These are phyloP conservation scores for Sporothrix inflata DNA, from an alignment of 2,329 filamentous ascomycete species.

Conservation along the genomic window DNA sequence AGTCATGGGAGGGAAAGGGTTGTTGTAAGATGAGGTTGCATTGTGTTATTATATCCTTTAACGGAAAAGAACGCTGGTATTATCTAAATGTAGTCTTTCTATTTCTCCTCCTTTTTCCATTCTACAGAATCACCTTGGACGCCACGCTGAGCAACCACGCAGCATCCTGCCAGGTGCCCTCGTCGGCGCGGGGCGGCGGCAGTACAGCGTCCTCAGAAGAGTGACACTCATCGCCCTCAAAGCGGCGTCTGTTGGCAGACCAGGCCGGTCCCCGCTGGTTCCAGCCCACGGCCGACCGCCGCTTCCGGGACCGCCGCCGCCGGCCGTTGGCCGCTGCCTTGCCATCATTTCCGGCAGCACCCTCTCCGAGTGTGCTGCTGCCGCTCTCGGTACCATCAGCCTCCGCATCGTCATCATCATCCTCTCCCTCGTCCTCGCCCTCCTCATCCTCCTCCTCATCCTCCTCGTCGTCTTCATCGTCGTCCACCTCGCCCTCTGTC, in stretches of 20 bases:
- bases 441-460: constrained; percentile 47
- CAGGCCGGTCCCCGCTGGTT: constrained; percentile 17
- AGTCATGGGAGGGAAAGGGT: constrained; percentile 4
- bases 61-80: not conserved
- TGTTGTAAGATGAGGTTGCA: not conserved
- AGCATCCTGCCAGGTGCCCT: constrained; percentile 67
- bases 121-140: constrained; percentile 61
- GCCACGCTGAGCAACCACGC: constrained; percentile 70
- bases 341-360: constrained; percentile 36
- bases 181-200: constrained; percentile 55
- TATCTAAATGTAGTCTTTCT: not conserved
- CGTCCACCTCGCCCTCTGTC: constrained; percentile 55
- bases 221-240: constrained; percentile 46
- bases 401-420: constrained; percentile 36
- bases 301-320: constrained; percentile 39
- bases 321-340: constrained; percentile 39
- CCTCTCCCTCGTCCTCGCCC: constrained; percentile 43
- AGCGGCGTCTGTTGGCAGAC: constrained; percentile 37
- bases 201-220: constrained; percentile 52
- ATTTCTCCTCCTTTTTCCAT: not conserved
- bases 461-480: constrained; percentile 45
- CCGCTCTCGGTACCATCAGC: constrained; percentile 32
- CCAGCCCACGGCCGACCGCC: constrained; percentile 19
- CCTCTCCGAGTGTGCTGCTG: not conserved
- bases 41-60: constrained; percentile 8